phyloP scores from a whole-genome alignment of 306 rosid species.

The Lathyrus tuberosus region DNA sequence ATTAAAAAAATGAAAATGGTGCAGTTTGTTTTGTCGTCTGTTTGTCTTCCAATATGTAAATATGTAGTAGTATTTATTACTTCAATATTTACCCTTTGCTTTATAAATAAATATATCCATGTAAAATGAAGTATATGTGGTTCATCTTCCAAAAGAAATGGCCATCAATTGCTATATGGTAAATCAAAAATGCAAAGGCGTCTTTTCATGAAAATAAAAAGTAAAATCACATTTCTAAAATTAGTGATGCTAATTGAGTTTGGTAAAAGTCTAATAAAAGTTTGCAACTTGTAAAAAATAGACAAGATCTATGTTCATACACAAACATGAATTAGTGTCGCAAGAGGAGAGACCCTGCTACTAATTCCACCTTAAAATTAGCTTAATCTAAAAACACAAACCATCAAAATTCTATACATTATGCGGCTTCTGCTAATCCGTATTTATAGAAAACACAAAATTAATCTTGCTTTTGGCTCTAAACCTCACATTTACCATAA shows the following conservation, averaged over 20 bases:
- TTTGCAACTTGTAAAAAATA: not conserved
- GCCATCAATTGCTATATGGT: not conserved
- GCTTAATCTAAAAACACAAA: slow-evolving; percentile 20
- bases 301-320: not conserved
- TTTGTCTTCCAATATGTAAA: no score
- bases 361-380: slow-evolving; percentile 11
- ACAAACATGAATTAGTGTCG: not conserved
- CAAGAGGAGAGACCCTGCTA: not conserved
- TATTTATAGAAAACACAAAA: slow-evolving; percentile 11
- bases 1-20: no score
- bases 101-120: no score
- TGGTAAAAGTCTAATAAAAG: not conserved
- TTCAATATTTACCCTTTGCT: no score
- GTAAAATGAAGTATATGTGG: no score
- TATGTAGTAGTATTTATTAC: no score
- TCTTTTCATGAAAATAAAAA: not conserved
- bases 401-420: slow-evolving; percentile 7
- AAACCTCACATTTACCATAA: slow-evolving; percentile 39
- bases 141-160: not conserved
- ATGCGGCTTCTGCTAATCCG: slow-evolving; percentile 25
- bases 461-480: slow-evolving; percentile 37
- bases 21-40: no score
- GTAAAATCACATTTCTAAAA: not conserved
- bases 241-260: not conserved
- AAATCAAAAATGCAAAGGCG: not conserved